Percentiles rank a stretch among this genome's conserved stretches.
Evolutionary conservation across 345 rosid species (phyloP).

Genomic region (Streptanthus diversifolius): DNA sequence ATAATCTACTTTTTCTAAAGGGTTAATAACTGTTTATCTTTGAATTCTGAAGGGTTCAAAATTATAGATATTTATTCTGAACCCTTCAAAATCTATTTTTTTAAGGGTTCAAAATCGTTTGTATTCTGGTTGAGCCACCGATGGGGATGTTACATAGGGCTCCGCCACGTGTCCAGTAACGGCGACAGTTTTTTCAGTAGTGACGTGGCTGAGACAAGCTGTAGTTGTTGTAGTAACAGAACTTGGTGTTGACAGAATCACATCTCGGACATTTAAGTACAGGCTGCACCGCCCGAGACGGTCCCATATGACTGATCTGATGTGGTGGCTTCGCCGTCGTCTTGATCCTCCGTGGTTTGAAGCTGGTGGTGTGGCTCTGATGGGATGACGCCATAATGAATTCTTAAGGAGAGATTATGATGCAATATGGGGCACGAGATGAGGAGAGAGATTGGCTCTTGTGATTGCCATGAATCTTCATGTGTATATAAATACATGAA

Average conservation of each 20-base stretch:
- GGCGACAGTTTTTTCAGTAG: slow-evolving; percentile 78
- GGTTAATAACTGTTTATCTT: no score
- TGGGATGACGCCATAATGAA: slow-evolving; percentile 29
- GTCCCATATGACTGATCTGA: slow-evolving; percentile 28
- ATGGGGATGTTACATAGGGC: slow-evolving; percentile 77
- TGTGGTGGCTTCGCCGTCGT: slow-evolving; percentile 23
- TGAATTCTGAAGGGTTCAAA: no score
- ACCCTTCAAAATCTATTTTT: no score
- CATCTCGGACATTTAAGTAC: slow-evolving; percentile 70
- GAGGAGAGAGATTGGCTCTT: slow-evolving; percentile 14
- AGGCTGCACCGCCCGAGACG: slow-evolving; percentile 38
- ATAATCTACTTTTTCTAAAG: no score
- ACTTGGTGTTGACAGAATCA: slow-evolving; percentile 80
- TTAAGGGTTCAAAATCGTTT: no score
- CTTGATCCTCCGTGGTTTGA: slow-evolving; percentile 26
- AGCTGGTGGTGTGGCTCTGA: slow-evolving; percentile 31
- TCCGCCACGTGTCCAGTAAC: slow-evolving; percentile 90
- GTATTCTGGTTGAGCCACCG: slow-evolving; percentile 82
- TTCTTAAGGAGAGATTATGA: slow-evolving; percentile 3
- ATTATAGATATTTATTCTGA: no score
- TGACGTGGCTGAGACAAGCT: slow-evolving; percentile 84
- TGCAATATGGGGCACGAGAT: background rate
- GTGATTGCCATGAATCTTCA: slow-evolving; percentile 14
- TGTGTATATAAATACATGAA: slow-evolving; percentile 9
- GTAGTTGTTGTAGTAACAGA: slow-evolving; percentile 95